Evolutionary conservation across 2,329 filamentous ascomycete genomes (phyloP), one percentile per base, ranked within the genome.

Genomic region (Cytospora schulzeri): DNA sequence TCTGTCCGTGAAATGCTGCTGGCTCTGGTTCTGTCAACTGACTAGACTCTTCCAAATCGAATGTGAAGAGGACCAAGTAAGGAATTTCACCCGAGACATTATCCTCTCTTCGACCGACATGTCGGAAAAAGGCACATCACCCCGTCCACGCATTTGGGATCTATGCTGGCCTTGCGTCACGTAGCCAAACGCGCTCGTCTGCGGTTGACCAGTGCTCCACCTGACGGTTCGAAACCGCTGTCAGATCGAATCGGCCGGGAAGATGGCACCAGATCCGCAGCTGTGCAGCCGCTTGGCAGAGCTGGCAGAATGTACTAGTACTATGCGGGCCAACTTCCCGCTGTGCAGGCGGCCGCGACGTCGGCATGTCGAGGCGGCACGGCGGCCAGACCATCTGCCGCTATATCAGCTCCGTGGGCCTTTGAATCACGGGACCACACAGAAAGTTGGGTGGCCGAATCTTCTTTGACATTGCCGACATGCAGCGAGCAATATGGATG

Each of bases 261-360:
- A 33, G 33, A 24, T 53, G 41, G 19, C 58, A 54, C 31, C 24
- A 55, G 41, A 45, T 48, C 45, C 15, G 31, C 52, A 29, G 51
- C 17, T 28, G 51, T 48, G 45, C 45, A 24, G 45, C n/a, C n/a
- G 11, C n/a, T 48, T 48, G 45, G 45, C 51, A 24, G 22, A 48
- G 35, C 35, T 60, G 58, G 50, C 33, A 54, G 38, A 54, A 60
- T 54, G 12, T 38, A 60, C 33, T n/a, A 50, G 22, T 48, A 22
- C 26, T 17, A 61, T 55, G 41, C 59, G 59, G 59, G 51, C 59
- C 59, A 61, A n/a, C 26, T 48, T 61, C 26, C 50, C 35, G 58
- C 45, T 52, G 58, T 54, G 58, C 58, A 55, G 48, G 26, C 52
- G 51, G n/a, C 58, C 35, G 35, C 51, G 35, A 19, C 33, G 12